Base-by-base conservation (phyloP, 805 yeast species). In the Ogataea siamensis region DNA sequence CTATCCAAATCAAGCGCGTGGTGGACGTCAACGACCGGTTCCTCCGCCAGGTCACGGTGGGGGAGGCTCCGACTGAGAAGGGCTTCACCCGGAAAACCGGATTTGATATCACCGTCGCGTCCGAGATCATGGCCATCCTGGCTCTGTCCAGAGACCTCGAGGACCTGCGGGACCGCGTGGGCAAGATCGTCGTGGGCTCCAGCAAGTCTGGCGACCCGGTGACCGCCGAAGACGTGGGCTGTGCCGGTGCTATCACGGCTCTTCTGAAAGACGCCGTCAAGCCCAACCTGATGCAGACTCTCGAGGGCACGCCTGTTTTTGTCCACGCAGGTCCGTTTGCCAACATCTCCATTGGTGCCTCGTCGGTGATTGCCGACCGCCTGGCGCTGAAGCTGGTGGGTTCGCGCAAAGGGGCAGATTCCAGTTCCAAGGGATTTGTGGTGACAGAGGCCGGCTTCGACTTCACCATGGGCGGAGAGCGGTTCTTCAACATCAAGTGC, bases 241-340 rank as follows among this genome's bases (percentile, higher is more conserved):
- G 85, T 66, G 89, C 89, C 14, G 94, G 94, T 60, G 91, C 94
- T 18, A 73, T 84, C 60, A 80, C 91, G 43, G 93, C 91, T 2
- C 66, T 84, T 51, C 68, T 84, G 55, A 83, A 82, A 61, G 94
- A 84, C 60, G 87, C 91, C 12, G 76, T 84, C 50, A 84, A 84
- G 60, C 94, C 94, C 47, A 84, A 84, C 55, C 68, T 84, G 58
- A 84, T 84, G 94, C 94, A 84, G 69, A 82, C 93, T 23, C 72
- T 84, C 57, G 94, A 84, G 66, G 93, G 93, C 50, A 83, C 93
- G 16, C 94, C 94, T 17, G 94, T 84, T 13, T 76, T 84, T 53
- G 87, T 84, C 34, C 94, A 84, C 59, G 93, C 93, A 33, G 94
- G 94, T 47, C 94, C 94, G 44, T 84, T 84, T 58, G 94, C 94